Evolutionary conservation across 805 yeast species (phyloP).

Genomic region (Wickerhamiella sergipiensis): DNA sequence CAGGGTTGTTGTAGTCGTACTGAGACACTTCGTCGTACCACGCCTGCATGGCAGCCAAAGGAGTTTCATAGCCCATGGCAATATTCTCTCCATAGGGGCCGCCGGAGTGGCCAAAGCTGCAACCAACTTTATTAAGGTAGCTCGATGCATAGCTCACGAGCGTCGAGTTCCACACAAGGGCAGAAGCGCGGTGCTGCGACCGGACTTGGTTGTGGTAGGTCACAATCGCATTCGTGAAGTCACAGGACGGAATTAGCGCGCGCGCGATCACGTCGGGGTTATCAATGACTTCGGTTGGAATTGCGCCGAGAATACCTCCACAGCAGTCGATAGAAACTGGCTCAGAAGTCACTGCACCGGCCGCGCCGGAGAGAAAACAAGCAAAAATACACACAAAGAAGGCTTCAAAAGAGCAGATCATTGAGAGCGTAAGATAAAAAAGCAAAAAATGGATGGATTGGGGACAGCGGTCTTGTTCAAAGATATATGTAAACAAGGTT

Average conservation of each 20-base stretch:
- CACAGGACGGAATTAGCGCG: not conserved
- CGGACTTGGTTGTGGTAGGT: constrained; percentile 20
- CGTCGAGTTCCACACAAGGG: constrained; percentile 41
- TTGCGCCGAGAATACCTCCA: not conserved
- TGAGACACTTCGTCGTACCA: constrained; percentile 57
- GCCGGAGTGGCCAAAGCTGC: constrained; percentile 51
- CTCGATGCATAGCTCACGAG: constrained; percentile 42
- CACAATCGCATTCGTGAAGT: constrained; percentile 5
- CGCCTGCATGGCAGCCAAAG: constrained; percentile 38
- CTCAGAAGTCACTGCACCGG: not conserved
- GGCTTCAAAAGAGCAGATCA: not conserved
- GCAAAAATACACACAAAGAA: not conserved
- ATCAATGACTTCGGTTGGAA: not conserved
- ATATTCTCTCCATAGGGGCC: constrained; percentile 68
- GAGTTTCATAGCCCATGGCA: constrained; percentile 51
- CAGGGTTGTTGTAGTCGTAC: constrained; percentile 37
- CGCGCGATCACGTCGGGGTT: not conserved
- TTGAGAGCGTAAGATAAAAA: not conserved
- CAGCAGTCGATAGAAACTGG: not conserved
- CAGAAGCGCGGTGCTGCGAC: constrained; percentile 19
- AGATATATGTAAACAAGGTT: not conserved
- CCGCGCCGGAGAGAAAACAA: not conserved
- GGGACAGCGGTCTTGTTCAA: not conserved
- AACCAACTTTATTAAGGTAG: constrained; percentile 32
- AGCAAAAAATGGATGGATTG: not conserved